phyloP scores from a whole-genome alignment of 2,329 filamentous ascomycete species.

The Fusarium sambucinum region DNA sequence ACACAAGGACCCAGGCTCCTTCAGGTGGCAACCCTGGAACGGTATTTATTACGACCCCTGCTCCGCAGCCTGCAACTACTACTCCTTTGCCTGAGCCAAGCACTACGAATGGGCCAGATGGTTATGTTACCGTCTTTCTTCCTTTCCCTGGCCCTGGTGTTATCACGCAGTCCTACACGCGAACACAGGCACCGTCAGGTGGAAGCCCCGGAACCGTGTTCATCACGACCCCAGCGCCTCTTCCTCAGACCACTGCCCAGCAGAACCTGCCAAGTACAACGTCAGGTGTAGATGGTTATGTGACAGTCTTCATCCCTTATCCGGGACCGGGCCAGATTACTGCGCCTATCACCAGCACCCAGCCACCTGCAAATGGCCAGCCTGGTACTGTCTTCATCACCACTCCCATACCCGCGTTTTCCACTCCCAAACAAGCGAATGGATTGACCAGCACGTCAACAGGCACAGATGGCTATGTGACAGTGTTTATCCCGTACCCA shows the following conservation, averaged over 20 bases:
- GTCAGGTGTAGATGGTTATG: constrained; percentile 24
- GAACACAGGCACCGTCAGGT: constrained; percentile 25
- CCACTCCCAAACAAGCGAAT: constrained; percentile 10
- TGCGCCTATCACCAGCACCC: constrained; percentile 22
- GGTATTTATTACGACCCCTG: constrained; percentile 21
- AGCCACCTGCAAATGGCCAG: constrained; percentile 8
- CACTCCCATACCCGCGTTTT: constrained; percentile 9
- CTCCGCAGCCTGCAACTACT: constrained; percentile 4
- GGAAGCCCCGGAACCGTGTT: constrained; percentile 32
- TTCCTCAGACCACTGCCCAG: constrained; percentile 9
- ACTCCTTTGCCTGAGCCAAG: constrained; percentile 10
- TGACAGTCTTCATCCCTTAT: constrained; percentile 29
- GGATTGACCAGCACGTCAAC: background rate
- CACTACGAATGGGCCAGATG: constrained; percentile 15
- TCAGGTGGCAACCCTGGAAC: constrained; percentile 27
- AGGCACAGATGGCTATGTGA: constrained; percentile 18
- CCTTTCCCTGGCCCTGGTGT: constrained; percentile 28
- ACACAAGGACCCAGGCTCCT: constrained; percentile 20
- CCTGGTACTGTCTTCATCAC: constrained; percentile 28
- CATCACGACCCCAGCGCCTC: constrained; percentile 29
- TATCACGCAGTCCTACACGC: constrained; percentile 23
- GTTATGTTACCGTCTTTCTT: constrained; percentile 27
- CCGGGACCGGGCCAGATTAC: constrained; percentile 27
- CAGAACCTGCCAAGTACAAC: constrained; percentile 26
- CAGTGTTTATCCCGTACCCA: constrained; percentile 14